A percentile compares a stretch with the other conserved stretches of the same genome.
phyloP scores from a whole-genome alignment of 2,329 filamentous ascomycete species.

The Celoporthe dispersa region DNA sequence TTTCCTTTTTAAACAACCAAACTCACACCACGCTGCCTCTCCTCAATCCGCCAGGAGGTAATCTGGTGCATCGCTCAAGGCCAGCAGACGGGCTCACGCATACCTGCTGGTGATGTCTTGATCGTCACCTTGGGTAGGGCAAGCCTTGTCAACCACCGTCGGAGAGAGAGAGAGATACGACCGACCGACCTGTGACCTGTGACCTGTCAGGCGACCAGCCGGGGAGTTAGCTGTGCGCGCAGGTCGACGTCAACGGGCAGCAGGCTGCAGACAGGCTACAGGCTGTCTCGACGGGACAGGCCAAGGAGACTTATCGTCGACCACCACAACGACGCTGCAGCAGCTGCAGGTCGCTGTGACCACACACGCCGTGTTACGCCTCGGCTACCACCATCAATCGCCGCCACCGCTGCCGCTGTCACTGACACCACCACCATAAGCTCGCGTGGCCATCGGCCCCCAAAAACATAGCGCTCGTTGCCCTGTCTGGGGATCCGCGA shows the following conservation, averaged over 20 bases:
- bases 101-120: neutral
- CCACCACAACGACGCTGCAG: neutral
- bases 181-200: neutral
- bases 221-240: neutral
- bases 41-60: neutral
- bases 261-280: neutral
- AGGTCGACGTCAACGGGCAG: neutral
- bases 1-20: neutral
- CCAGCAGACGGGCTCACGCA: neutral
- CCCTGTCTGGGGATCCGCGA: neutral
- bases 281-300: neutral
- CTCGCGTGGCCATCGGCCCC: neutral
- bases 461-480: neutral
- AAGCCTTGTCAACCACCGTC: neutral
- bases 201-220: neutral
- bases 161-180: neutral
- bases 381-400: neutral
- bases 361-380: neutral
- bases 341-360: neutral
- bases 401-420: too few species aligned
- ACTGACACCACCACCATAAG: neutral
- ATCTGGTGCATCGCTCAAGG: neutral
- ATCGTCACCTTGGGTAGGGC: neutral
- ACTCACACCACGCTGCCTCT: neutral
- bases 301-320: neutral